A percentile compares a stretch with the other conserved stretches of the same genome.
phyloP scores from a whole-genome alignment of 1,284 basidiomycete species.

The Cryptococcus depauperatus region DNA sequence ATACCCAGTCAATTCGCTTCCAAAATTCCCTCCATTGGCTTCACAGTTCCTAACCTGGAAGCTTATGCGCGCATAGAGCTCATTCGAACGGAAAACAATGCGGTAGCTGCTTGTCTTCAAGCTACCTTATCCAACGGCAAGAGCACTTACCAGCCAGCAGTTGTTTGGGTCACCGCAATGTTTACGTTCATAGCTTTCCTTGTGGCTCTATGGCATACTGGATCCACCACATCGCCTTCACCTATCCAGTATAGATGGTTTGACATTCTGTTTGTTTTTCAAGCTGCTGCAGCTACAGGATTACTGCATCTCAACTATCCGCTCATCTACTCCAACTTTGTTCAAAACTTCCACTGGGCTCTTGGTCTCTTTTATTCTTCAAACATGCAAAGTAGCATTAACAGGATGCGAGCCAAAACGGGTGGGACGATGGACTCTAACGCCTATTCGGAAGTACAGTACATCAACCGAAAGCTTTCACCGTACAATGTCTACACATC shows the following conservation, averaged over 20 bases:
- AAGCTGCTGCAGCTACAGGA: conserved; percentile 66
- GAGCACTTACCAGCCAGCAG: conserved; percentile 65
- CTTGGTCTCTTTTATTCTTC: conserved; percentile 67
- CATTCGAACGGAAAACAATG: conserved; percentile 57
- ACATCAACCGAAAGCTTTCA: conserved; percentile 69
- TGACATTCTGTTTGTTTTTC: conserved; percentile 72
- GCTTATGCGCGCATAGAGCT: conserved; percentile 77
- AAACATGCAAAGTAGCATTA: conserved; percentile 67
- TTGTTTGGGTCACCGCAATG: conserved; percentile 67
- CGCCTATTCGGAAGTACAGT: conserved; percentile 52
- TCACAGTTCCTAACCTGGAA: conserved; percentile 82
- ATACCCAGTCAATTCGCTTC: conserved; percentile 53
- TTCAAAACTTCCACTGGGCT: conserved; percentile 82
- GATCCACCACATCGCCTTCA: conserved; percentile 41
- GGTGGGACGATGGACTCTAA: conserved; percentile 64
- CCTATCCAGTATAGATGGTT: conserved; percentile 56
- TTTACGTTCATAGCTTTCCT: conserved; percentile 62
- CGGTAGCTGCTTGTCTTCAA: conserved; percentile 79
- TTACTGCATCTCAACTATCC: conserved; percentile 83
- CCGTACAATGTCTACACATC: conserved; percentile 55
- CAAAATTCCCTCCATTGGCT: conserved; percentile 70
- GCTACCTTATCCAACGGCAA: conserved; percentile 85
- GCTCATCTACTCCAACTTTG: conserved; percentile 65
- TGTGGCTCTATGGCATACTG: conserved; percentile 60
- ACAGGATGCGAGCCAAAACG: conserved; percentile 68